Base-by-base conservation (phyloP, 2,329 filamentous ascomycete genomes). In the Microcyclospora pomicola region DNA sequence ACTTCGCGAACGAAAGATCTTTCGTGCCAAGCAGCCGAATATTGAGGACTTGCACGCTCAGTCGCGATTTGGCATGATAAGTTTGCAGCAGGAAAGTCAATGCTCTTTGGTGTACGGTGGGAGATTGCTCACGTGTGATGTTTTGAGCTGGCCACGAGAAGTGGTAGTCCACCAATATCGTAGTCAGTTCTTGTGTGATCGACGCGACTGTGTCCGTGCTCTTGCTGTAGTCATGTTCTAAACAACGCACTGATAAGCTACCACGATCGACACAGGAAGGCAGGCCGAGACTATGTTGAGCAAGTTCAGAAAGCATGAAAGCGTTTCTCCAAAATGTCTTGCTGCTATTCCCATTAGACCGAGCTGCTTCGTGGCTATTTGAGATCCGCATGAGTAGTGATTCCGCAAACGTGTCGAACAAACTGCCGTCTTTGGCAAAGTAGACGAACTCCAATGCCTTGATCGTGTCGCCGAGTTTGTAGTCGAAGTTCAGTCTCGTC, bases 51-150 rank as follows among this genome's bases (percentile, higher is more conserved):
- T 61, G 54, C 42, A 69, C 69, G 16, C 77, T 73, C 2, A 95
- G 66, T 1, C 80, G 61, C 44, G 77, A 72, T 36, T 73, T 73
- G 3, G 82, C 80, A 34, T 85, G 73, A 37, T 79, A 77, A 16
- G 84, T 65, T 55, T 95, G 87, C 24, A 93, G 68, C 1, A 93
- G 68, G 7, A 94, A 71, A 0, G 75, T 79, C 48, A 84, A 85
- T 3, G 88, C 64, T 15, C 71, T 64, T 50, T 84, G 80, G 52
- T 94, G 93, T 2, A 71, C 66, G 0, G 60, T 54, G 15, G 85
- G 68, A 6, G 75, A 75, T 2, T 71, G 65, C 33, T 75, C 71
- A 1, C 76, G 76, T 33, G 94, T 66, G 19, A 95, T 73, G 51
- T 94, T 88, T 14, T 70, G 69, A 5, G 78, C 57, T 1, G 73